Percentiles rank a stretch among this genome's conserved stretches.
These are phyloP conservation scores for Hypoxylon sp. DNA, from an alignment of 2,329 filamentous ascomycete species.

Conservation along the genomic window DNA sequence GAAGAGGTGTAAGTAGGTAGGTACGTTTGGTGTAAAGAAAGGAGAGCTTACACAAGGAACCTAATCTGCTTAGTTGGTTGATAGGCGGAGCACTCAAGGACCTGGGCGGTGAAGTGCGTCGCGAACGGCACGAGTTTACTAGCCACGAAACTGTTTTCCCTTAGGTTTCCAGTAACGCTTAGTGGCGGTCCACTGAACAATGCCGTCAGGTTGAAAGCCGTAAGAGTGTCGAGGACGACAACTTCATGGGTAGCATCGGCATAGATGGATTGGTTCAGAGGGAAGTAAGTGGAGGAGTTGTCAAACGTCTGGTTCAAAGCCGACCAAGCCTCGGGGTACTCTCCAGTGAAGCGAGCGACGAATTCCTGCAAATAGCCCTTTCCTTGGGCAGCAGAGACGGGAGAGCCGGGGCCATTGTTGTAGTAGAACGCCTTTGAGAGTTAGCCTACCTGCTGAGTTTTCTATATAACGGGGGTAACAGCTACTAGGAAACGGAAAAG, in stretches of 20 bases:
- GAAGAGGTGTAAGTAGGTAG: background rate
- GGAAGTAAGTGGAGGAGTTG: slow-evolving; percentile 59
- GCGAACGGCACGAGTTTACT: slow-evolving; percentile 55
- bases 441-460: slow-evolving; percentile 3
- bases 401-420: slow-evolving; percentile 54
- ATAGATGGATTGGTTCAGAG: slow-evolving; percentile 60
- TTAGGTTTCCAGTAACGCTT: slow-evolving; percentile 38
- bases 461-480: slow-evolving; percentile 36
- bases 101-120: slow-evolving; percentile 55
- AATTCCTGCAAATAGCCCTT: slow-evolving; percentile 55
- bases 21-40: background rate
- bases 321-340: slow-evolving; percentile 51
- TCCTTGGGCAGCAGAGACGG: slow-evolving; percentile 54
- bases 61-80: slow-evolving; percentile 54
- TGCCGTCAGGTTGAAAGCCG: slow-evolving; percentile 54
- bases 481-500: slow-evolving; percentile 47
- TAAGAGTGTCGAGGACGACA: slow-evolving; percentile 53
- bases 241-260: slow-evolving; percentile 62
- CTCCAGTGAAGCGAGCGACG: slow-evolving; percentile 52
- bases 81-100: slow-evolving; percentile 54
- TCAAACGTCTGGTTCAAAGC: slow-evolving; percentile 56
- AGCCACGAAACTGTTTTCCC: slow-evolving; percentile 50
- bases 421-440: slow-evolving; percentile 51
- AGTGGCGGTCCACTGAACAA: slow-evolving; percentile 53
- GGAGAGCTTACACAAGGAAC: slow-evolving; percentile 52